Evolutionary conservation across 192 early-diverging fungal genomes (phyloP), one percentile per base, ranked within the genome.

Genomic region (Backusella mclennaniae): DNA sequence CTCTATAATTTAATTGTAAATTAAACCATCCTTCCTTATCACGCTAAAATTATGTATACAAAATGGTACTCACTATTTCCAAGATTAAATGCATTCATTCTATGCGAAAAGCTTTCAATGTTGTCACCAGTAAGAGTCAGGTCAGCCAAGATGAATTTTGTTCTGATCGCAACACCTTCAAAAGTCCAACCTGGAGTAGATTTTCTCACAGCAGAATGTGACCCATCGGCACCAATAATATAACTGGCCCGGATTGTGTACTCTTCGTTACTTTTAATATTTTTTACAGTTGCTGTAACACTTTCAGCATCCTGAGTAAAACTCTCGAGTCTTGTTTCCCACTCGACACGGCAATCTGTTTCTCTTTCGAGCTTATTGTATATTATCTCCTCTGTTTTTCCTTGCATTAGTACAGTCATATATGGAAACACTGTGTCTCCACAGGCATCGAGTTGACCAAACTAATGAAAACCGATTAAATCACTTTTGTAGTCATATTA

Each of bases 221-320:
- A 53, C 35, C 82, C 82, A 46, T 84, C 82, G 12, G 79, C 73
- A 17, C 82, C 82, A 8, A 84, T 66, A 6, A 84, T 56, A 66
- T 78, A 84, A 4, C n/a, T 63, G 15, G 76, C 73, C 6, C 7
- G 38, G 6, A 80, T 68, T 4, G 44, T 35, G 12, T 76, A 35
- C 0, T 36, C 53, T 21, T 73, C 66, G 6, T 67, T n/a, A 7
- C 23, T 49, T 17, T 79, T 68, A 1, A 36, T 41, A n/a, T 38
- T 46, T 11, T 56, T 46, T 7, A 80, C 56, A 2, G 26, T 71
- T 31, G 66, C 68, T 21, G 39, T 35, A 8, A 82, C 77, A 59
- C 67, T 44, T 5, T 76, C 70, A 2, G 23, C 36, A 1, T 73
- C 44, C 69, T 82, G 77, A 5, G 35, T 52, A 46, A 79, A 82